Evolutionary conservation across 352 stramenopile species (phyloP).

Genomic region (Pythium scleroteichum): DNA sequence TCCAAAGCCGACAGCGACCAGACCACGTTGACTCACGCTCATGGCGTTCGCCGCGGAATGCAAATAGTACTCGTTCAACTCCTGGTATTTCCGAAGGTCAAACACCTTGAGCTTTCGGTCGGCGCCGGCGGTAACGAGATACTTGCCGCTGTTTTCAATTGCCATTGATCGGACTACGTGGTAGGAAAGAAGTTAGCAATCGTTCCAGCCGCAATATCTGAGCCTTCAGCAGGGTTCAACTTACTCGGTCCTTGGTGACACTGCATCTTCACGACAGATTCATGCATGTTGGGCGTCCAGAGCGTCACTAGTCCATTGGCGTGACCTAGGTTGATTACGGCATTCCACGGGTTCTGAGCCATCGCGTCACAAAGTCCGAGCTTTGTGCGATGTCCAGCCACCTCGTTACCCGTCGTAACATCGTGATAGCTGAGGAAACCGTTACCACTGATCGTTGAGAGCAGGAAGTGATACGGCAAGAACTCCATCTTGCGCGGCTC

Average conservation of each 20-base stretch:
- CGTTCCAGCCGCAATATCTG: too few species aligned
- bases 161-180: slow-evolving; percentile 85
- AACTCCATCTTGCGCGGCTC: slow-evolving; percentile 95
- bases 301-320: slow-evolving; percentile 98
- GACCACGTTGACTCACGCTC: slow-evolving; percentile 95
- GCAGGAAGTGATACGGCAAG: slow-evolving; percentile 98
- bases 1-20: slow-evolving; percentile 94
- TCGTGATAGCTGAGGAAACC: slow-evolving; percentile 95
- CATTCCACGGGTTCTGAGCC: slow-evolving; percentile 96
- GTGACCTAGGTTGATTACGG: slow-evolving; percentile 96
- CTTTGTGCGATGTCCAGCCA: slow-evolving; percentile 92
- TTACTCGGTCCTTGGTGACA: slow-evolving; percentile 95
- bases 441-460: slow-evolving; percentile 93
- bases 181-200: slow-evolving; percentile 6
- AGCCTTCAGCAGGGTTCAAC: background rate
- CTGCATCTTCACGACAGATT: slow-evolving; percentile 97
- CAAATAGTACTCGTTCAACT: slow-evolving; percentile 94
- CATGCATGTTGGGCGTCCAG: slow-evolving; percentile 95
- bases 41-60: slow-evolving; percentile 84
- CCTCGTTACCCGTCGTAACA: slow-evolving; percentile 93
- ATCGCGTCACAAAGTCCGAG: slow-evolving; percentile 93
- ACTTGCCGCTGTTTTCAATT: slow-evolving; percentile 92
- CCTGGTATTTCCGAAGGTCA: slow-evolving; percentile 96
- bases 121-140: slow-evolving; percentile 95
- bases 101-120: slow-evolving; percentile 97